A percentile compares a stretch with the other conserved stretches of the same genome.
Conservation (phyloP, 140 eudicot species). For the Oenanthe javanica region DNA sequence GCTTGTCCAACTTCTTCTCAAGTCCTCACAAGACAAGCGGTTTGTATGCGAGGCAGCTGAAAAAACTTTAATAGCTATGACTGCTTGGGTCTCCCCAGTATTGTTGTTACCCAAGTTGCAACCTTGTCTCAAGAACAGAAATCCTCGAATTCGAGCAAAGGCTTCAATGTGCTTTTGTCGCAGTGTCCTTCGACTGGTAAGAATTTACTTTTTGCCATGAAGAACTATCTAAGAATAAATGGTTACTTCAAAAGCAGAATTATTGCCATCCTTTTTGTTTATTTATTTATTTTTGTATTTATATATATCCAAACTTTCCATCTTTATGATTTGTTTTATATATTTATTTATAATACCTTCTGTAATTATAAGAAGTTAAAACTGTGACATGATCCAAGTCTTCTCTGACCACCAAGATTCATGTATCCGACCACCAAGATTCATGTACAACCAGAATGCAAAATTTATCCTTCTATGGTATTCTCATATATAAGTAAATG, state of each 20-base stretch:
- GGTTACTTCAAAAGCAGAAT: neutral
- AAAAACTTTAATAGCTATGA: conserved; percentile 56
- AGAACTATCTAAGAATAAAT: neutral
- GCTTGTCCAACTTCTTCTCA: conserved; percentile 88
- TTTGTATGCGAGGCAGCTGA: conserved; percentile 94
- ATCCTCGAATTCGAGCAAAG: conserved; percentile 89
- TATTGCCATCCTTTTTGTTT: neutral
- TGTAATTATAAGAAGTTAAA: neutral
- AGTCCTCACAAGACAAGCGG: conserved; percentile 78
- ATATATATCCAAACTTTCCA: neutral
- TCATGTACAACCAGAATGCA: neutral
- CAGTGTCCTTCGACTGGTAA: conserved; percentile 68
- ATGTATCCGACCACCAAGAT: neutral
- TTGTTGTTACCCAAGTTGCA: conserved; percentile 66
- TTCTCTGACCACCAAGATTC: too few relatives aligned
- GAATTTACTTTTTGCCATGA: neutral
- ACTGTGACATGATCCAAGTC: neutral
- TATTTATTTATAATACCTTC: neutral
- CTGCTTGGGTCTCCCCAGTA: conserved; percentile 55
- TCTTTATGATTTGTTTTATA: neutral
- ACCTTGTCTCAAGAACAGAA: conserved; percentile 67
- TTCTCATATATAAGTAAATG: neutral
- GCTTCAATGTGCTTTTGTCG: conserved; percentile 72
- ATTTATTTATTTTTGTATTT: neutral
- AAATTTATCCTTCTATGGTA: neutral